These are phyloP conservation scores for Leptographium flavum DNA, from an alignment of 2,329 filamentous ascomycete species.

Conservation along the genomic window DNA sequence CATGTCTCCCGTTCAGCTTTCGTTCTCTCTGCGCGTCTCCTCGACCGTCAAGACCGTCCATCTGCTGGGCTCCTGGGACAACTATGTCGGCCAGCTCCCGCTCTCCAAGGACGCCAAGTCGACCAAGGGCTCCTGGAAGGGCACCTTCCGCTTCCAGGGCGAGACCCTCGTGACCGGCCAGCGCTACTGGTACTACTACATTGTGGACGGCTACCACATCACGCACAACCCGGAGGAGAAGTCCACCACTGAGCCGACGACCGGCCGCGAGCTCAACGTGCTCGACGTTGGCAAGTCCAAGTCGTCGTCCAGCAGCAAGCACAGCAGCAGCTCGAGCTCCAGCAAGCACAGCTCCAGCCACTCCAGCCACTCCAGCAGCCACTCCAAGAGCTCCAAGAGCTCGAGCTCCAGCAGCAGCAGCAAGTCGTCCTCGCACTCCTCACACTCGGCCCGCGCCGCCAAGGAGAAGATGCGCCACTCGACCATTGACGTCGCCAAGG, in stretches of 20 bases:
- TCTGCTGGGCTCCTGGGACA: conserved; percentile 95
- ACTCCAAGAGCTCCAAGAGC: conserved; percentile 4
- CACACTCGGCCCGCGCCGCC: conserved; percentile 18
- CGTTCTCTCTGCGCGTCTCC: conserved; percentile 91
- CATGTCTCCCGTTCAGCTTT: conserved; percentile 88
- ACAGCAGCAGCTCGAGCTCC: too few species aligned
- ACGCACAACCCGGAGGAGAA: conserved; percentile 87
- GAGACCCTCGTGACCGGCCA: conserved; percentile 73
- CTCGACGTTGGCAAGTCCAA: conserved; percentile 68
- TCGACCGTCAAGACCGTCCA: conserved; percentile 95
- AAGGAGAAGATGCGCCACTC: conserved; percentile 28
- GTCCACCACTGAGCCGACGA: conserved; percentile 88
- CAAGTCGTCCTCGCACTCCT: conserved; percentile 15
- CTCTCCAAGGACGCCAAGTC: conserved; percentile 76
- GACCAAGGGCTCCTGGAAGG: conserved; percentile 88
- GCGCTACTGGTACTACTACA: conserved; percentile 99
- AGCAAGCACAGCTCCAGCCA: too few species aligned
- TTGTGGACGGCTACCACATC: conserved; percentile 97
- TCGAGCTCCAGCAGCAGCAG: conserved; percentile 10
- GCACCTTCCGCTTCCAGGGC: conserved; percentile 90
- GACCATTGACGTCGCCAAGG: conserved; percentile 63
- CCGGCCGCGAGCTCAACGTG: conserved; percentile 92
- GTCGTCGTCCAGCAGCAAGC: conserved; percentile 21
- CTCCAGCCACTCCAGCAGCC: neutral
- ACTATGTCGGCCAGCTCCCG: conserved; percentile 86